Conservation (phyloP, 306 rosid genomes). For the Potentilla sterilis region DNA sequence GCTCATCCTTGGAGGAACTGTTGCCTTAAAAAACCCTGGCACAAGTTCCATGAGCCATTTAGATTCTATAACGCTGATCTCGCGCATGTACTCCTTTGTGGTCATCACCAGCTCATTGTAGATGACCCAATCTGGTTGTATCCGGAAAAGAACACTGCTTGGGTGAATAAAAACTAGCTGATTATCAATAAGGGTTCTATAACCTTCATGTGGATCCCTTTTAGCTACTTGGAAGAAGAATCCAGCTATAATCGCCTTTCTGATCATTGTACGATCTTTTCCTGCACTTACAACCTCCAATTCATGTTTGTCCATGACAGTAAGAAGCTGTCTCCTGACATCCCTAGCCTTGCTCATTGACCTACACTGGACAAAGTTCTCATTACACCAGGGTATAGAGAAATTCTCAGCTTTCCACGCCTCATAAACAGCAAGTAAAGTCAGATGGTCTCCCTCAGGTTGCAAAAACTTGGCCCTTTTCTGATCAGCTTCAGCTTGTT, state of each 20-base stretch:
- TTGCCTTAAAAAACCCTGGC: constrained; percentile 76
- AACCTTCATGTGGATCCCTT: constrained; percentile 90
- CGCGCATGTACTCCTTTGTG: constrained; percentile 83
- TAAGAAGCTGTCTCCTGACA: constrained; percentile 77
- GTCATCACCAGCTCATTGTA: constrained; percentile 96
- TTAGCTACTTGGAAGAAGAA: constrained; percentile 78
- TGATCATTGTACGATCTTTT: constrained; percentile 64
- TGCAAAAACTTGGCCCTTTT: constrained; percentile 88
- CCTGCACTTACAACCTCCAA: constrained; percentile 86
- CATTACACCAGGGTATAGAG: constrained; percentile 87
- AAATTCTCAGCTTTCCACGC: constrained; percentile 80
- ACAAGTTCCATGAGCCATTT: constrained; percentile 93
- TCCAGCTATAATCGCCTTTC: constrained; percentile 88
- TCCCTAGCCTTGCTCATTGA: constrained; percentile 67
- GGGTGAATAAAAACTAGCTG: constrained; percentile 86
- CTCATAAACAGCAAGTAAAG: constrained; percentile 81
- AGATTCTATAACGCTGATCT: constrained; percentile 74
- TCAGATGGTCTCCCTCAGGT: constrained; percentile 91
- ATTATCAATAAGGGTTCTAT: constrained; percentile 81
- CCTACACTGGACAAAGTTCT: constrained; percentile 69
- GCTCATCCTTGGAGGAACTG: constrained; percentile 80
- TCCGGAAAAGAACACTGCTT: constrained; percentile 73
- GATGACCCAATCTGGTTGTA: constrained; percentile 92
- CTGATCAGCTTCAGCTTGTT: constrained; percentile 92
- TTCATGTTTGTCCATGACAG: constrained; percentile 79